Base-by-base conservation (phyloP, 371 early-diverging fungal species). In the Haplosporangium sp. region DNA sequence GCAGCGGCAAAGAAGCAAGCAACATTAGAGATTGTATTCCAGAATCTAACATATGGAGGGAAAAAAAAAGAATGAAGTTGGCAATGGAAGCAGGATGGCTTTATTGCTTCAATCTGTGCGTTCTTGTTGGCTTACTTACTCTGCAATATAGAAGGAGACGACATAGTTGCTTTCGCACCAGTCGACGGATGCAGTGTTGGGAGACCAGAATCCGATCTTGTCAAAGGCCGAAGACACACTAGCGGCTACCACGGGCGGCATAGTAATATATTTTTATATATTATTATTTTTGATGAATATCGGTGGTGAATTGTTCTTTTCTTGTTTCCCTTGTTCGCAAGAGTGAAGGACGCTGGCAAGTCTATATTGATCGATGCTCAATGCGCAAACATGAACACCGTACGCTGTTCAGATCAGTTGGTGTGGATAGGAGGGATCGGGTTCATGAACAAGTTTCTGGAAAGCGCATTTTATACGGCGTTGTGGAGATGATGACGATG, bases 151-250 rank as follows among this genome's bases (percentile, higher is more conserved):
- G 16, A 67, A 81, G 7, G 89, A 80, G 41, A 82, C 69, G 10
- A 75, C 83, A 77, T 92, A 92, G 81, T 92, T 87, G 7, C 69
- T 74, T 63, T 92, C 92, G 62, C 92, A 92, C 90, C 90, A 92
- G 59, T 83, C 83, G 29, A 80, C 73, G 5, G 69, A 80, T 4
- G 82, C 69, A 10, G 82, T 74, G 52, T 68, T 70, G 13, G 79
- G 73, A 12, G 79, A 77, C 82, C 82, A 82, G 54, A 62, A 76
- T 29, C 82, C 82, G 21, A 67, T 18, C 40, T 62, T 66, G 42
- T 76, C 76, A 62, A 63, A 76, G 10, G 56, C 67, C 11, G 67
- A 58, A 11, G 76, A 70, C 10, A 57, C 63, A 12, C 67, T 62
- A 40, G 73, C 63, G 14, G 73, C 57, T 40, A 67, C 50, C 20